phyloP scores from a whole-genome alignment of 495 filamentous ascomycete genomes.

The Talaromyces trachyspermus region DNA sequence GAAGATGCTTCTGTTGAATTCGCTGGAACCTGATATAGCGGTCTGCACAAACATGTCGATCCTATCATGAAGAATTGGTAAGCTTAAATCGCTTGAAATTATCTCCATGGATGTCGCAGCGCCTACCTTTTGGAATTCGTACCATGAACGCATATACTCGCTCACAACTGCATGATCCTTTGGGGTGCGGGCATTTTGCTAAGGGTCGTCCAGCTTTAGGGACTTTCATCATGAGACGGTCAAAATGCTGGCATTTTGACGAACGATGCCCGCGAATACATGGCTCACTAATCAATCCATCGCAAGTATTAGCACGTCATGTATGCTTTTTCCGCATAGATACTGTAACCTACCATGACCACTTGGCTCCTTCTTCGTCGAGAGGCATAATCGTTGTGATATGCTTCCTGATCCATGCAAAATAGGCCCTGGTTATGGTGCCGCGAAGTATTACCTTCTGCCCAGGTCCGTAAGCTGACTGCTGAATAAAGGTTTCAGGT shows the following conservation, averaged over 20 bases:
- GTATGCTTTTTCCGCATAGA: not conserved
- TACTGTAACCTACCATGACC: slow-evolving; percentile 39
- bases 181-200: slow-evolving; percentile 67
- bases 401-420: not conserved
- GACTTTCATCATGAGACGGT: slow-evolving; percentile 69
- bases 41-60: slow-evolving; percentile 33
- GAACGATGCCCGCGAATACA: slow-evolving; percentile 84
- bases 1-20: slow-evolving; percentile 6
- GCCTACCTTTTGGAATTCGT: slow-evolving; percentile 40
- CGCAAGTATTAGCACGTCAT: slow-evolving; percentile 7
- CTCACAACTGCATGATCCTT: slow-evolving; percentile 51
- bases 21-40: slow-evolving; percentile 32
- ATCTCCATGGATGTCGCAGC: not conserved
- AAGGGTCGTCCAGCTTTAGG: slow-evolving; percentile 74
- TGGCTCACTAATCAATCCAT: slow-evolving; percentile 50
- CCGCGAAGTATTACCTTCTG: not conserved
- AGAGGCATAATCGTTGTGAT: slow-evolving; percentile 32
- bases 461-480: too few relatives aligned
- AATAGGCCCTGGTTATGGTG: not conserved
- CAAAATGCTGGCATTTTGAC: slow-evolving; percentile 71
- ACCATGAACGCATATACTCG: slow-evolving; percentile 46
- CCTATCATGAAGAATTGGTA: slow-evolving; percentile 13
- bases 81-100: not conserved
- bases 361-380: slow-evolving; percentile 41
- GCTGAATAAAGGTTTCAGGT: too few relatives aligned